Base-by-base conservation (phyloP, 2,329 filamentous ascomycete genomes). In the Endothia cerciana region DNA sequence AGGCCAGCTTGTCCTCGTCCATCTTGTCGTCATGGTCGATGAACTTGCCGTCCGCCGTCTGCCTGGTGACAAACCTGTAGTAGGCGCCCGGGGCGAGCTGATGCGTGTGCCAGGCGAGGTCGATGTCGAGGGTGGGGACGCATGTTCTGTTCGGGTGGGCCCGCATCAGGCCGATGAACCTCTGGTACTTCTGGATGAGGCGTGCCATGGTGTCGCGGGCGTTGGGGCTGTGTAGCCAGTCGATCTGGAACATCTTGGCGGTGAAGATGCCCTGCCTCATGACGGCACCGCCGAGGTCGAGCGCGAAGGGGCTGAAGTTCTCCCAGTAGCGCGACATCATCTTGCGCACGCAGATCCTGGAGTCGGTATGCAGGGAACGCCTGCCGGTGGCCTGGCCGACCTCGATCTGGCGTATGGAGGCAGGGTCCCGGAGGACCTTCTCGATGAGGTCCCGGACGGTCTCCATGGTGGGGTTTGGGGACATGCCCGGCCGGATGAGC, bases 11-110 rank as follows among this genome's bases (percentile, higher is more conserved):
- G 17, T 79, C 79, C 72, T 93, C 89, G 59, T 89, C 87, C 28
- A 96, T 87, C 77, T 94, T 94, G 80, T 96, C 93, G 75, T 95
- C 90, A 73, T 96, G 92, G 73, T 94, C 88, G 70, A 94, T 85
- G 72, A 93, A 92, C 59, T 83, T 86, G 1, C 66, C 67, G 0
- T 51, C 47, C 11, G 5, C 4, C 4, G 82, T 83, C 28, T 75
- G 74, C 0, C 60, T 63, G 1, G 82, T 73, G 1, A 85, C 89
- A 73, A 85, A 89, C 2, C 74, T 66, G 71, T 87, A 89, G 77
- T 95, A 95, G 3, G 79, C 72, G 2, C 74, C 72, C 0, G 91
- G 89, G 10, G 80, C 85, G 3, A 94, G 85, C 74, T 94, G 90
- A 72, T 94, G 91, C 0, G 91, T 94, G 74, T 96, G 92, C 90